Evolutionary conservation across 495 filamentous ascomycete genomes (phyloP), one percentile per base, ranked within the genome.

Genomic region (Recurvomyces mirabilis): DNA sequence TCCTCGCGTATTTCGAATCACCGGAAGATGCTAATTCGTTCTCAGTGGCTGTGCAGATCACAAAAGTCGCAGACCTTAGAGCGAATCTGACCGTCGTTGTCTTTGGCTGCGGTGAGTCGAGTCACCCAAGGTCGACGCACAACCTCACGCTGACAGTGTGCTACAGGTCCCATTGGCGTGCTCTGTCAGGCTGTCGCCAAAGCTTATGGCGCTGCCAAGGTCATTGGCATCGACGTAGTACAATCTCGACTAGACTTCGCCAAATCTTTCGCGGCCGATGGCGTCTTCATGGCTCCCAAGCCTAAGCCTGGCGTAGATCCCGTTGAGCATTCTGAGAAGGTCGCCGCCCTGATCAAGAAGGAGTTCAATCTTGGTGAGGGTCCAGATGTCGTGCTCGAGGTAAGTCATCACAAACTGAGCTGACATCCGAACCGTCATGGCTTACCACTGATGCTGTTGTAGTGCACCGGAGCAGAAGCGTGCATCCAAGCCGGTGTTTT

Each of bases 281-380:
- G 62, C 60, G 9, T 74, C 72, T 46, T 23, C 72, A 70, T 15
- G 71, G 71, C 10, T 67, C 69, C 44, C 68, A 72, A 43, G 72
- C 73, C 29, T 12, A 35, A 30, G 15, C 1, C 31, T 4, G 48
- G 23, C n/a, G 24, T 26, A 13, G 46, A 37, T 30, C 18, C 22
- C 19, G 23, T 36, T 2, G 35, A 47, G 12, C 23, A 36, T 15
- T 11, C 52, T 12, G 49, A 46, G 28, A 31, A 38, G 15, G 42
- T 48, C 23, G 47, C 48, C 1, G 35, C 17, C 9, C 7, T 32
- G 5, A 18, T 54, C 19, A 48, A 37, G 15, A 18, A 37, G 19
- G 13, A 43, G 4, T 36, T 34, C 28, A 26, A 20, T 3, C 40
- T 54, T 13, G 38, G 18, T 4, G 49, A 52, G 23, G 47, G 52